A percentile compares a stretch with the other conserved stretches of the same genome.
Evolutionary conservation across 805 yeast genomes (phyloP).

Genomic region (Torulaspora maleeae): DNA sequence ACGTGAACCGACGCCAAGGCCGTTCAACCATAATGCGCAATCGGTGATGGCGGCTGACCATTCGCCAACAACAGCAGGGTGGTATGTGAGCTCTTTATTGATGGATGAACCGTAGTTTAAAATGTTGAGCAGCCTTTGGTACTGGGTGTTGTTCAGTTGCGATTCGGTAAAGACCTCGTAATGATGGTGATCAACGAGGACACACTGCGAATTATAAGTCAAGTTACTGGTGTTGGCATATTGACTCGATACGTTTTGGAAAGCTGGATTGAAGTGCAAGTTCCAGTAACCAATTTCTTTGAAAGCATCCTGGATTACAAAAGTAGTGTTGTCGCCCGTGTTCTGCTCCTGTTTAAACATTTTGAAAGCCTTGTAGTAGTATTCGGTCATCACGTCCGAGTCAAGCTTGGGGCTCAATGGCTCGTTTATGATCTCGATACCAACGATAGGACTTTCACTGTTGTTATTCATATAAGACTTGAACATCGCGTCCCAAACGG

Average conservation of each 20-base stretch:
- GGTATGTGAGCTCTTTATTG: constrained; percentile 34
- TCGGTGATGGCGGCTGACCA: constrained; percentile 71
- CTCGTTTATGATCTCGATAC: constrained; percentile 68
- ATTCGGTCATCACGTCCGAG: constrained; percentile 33
- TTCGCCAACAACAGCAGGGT: constrained; percentile 60
- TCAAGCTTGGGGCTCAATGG: constrained; percentile 56
- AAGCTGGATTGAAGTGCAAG: constrained; percentile 36
- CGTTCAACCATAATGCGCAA: constrained; percentile 66
- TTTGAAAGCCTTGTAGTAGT: constrained; percentile 34
- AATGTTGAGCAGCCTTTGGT: constrained; percentile 32
- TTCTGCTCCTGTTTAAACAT: constrained; percentile 22
- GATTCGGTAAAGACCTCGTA: constrained; percentile 76
- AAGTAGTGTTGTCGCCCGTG: constrained; percentile 35
- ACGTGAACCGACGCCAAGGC: constrained; percentile 63
- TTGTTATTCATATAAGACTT: constrained; percentile 41
- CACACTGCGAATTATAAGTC: constrained; percentile 48
- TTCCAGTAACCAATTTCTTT: constrained; percentile 53
- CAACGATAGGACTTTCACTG: constrained; percentile 51
- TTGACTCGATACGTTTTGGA: constrained; percentile 27
- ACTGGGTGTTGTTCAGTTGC: constrained; percentile 47
- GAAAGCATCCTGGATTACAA: constrained; percentile 67
- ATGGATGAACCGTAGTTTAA: constrained; percentile 34
- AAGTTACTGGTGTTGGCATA: constrained; percentile 37
- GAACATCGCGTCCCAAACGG: constrained; percentile 47
- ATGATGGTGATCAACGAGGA: constrained; percentile 82